Base-by-base conservation (phyloP, 192 early-diverging fungal genomes). In the Coemansia sp. region DNA sequence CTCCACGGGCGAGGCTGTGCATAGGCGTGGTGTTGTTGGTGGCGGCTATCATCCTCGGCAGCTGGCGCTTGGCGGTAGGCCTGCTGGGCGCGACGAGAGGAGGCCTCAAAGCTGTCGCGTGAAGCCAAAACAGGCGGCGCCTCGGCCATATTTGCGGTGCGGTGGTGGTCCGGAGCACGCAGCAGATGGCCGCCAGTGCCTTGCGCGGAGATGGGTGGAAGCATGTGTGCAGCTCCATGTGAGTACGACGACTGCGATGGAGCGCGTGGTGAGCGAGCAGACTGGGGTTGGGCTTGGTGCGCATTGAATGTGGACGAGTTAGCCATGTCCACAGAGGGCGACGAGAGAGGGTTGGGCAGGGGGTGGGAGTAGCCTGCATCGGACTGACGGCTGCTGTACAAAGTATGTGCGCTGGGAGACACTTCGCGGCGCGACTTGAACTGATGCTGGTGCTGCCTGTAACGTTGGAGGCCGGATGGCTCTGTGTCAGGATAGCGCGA, bases 1-100 rank as follows among this genome's bases (percentile, higher is more conserved):
- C 71, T 74, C 71, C 71, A 74, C 9, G 72, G 65, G 27, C 64
- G 64, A 30, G 64, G 65, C 56, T 55, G 65, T 0, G 36, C 30
- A 45, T 51, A 65, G 23, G n/a, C n/a, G n/a, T 65, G 53, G 23
- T 57, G 46, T 10, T 47, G 62, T n/a, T 49, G 52, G 1, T 22
- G 34, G 36, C 35, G 37, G 49, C n/a, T 26, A 39, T 58, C 45
- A 5, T 68, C 66, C 4, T 68, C 59, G 13, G 49, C 17, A 40
- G 30, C 32, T 13, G 40, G 66, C n/a, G 29, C 25, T 15, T 46
- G 48, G 19, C 60, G 67, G 21, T 62, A 69, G 17, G 33, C 29
- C 26, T 55, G 58, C 4, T 51, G 56, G 27, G 43, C 31, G 42
- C 29, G 56, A n/a, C n/a, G n/a, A n/a, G n/a, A n/a, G n/a, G n/a